phyloP scores from a whole-genome alignment of 192 early-diverging fungal genomes.

The Coemansia sp. region DNA sequence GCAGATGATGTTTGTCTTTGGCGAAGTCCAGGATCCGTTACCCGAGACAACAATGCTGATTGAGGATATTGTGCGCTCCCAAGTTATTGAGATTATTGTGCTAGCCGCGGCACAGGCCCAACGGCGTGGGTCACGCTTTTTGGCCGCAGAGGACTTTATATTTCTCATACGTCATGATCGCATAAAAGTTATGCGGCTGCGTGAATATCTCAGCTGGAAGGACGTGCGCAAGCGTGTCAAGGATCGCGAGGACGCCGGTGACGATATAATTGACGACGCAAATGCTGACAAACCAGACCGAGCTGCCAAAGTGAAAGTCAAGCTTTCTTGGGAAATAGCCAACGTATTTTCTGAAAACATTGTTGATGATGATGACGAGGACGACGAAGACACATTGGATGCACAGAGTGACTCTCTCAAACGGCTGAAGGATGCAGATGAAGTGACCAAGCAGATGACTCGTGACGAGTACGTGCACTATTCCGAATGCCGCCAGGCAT shows the following conservation, averaged over 20 bases:
- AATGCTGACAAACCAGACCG: constrained; percentile 57
- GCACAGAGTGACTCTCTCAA: constrained; percentile 83
- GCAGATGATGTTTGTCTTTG: constrained; percentile 99
- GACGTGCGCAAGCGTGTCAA: constrained; percentile 93
- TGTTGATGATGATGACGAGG: constrained; percentile 78
- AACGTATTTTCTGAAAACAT: constrained; percentile 76
- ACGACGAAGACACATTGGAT: constrained; percentile 88
- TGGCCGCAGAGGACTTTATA: constrained; percentile 89
- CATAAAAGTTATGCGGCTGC: constrained; percentile 86
- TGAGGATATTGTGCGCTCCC: constrained; percentile 93
- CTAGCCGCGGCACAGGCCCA: constrained; percentile 83
- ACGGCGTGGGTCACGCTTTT: constrained; percentile 75
- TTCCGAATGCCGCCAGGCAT: constrained; percentile 96
- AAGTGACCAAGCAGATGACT: constrained; percentile 90
- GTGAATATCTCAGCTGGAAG: constrained; percentile 91
- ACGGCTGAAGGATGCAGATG: constrained; percentile 86
- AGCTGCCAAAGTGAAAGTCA: constrained; percentile 68
- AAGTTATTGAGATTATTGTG: constrained; percentile 92
- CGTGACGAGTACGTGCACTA: constrained; percentile 99
- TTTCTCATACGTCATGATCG: constrained; percentile 96
- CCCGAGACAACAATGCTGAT: constrained; percentile 86
- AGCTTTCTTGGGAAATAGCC: constrained; percentile 91
- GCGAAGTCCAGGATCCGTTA: constrained; percentile 87
- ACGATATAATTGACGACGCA: constrained; percentile 49
- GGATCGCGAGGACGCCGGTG: constrained; percentile 64